Conservation (phyloP, 2,329 filamentous ascomycete genomes). For the Graphiopsis chlorocephala region DNA sequence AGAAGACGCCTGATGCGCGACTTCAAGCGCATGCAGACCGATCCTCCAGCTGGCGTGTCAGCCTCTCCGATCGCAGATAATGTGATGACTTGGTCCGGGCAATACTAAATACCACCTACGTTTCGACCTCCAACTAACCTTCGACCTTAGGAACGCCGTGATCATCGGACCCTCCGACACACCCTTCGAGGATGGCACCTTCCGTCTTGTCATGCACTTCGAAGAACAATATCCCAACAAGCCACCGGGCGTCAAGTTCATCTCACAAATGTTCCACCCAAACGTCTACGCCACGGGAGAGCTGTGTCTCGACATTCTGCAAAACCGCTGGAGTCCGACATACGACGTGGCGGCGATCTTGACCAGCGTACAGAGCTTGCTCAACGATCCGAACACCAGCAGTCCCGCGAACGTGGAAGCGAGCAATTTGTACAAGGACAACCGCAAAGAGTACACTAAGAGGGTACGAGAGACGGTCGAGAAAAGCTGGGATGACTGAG, state of each 20-base stretch:
- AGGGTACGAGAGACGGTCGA: constrained; percentile 93
- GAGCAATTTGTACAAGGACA: constrained; percentile 97
- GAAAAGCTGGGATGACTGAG: constrained; percentile 96
- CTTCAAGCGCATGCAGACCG: constrained; percentile 99
- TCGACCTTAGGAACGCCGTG: constrained; percentile 79
- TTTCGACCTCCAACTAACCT: constrained; percentile 15
- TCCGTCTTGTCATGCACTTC: constrained; percentile 97
- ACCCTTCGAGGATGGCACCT: constrained; percentile 96
- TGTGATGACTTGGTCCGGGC: constrained; percentile 84
- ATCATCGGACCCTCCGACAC: constrained; percentile 97
- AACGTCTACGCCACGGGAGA: constrained; percentile 98
- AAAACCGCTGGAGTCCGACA: constrained; percentile 97
- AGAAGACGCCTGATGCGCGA: constrained; percentile 97
- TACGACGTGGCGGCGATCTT: constrained; percentile 97
- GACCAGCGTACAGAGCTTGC: constrained; percentile 94
- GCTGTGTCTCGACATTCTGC: constrained; percentile 91
- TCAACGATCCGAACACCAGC: constrained; percentile 98
- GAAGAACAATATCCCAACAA: constrained; percentile 99
- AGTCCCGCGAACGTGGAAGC: constrained; percentile 97
- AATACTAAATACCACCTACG: not conserved
- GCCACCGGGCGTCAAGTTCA: constrained; percentile 95
- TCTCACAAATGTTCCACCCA: constrained; percentile 98
- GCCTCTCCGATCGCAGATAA: constrained; percentile 94
- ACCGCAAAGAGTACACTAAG: constrained; percentile 94
- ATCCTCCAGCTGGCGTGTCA: constrained; percentile 93